These are phyloP conservation scores for Dipteronia sinensis DNA, from an alignment of 345 rosid genomes.

Conservation along the genomic window DNA sequence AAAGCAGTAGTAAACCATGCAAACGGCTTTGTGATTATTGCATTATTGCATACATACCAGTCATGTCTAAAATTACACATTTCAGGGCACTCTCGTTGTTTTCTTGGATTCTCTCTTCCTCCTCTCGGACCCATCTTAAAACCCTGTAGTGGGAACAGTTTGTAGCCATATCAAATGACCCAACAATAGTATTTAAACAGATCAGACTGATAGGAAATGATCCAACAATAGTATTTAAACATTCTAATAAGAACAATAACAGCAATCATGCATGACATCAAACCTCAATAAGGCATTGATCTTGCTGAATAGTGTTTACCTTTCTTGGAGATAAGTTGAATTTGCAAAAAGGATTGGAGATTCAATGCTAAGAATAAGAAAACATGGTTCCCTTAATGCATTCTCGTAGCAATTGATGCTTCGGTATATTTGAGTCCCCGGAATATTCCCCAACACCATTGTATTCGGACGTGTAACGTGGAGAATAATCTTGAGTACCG, in stretches of 20 bases:
- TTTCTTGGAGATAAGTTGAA: slow-evolving; percentile 30
- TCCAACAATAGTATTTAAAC: no score
- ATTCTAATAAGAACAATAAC: no score
- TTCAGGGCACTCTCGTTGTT: background rate
- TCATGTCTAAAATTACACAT: slow-evolving; percentile 24
- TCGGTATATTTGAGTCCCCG: slow-evolving; percentile 23
- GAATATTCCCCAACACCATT: slow-evolving; percentile 25
- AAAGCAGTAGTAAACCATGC: background rate
- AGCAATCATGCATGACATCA: no score
- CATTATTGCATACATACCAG: slow-evolving; percentile 6
- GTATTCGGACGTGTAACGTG: slow-evolving; percentile 29
- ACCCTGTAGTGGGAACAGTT: slow-evolving; percentile 6
- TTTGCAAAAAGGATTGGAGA: slow-evolving; percentile 32
- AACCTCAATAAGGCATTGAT: background rate
- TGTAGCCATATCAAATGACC: no score
- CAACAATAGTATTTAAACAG: no score
- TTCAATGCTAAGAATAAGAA: slow-evolving; percentile 22
- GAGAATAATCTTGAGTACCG: slow-evolving; percentile 27
- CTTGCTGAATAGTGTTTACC: slow-evolving; percentile 9
- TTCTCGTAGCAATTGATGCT: slow-evolving; percentile 6
- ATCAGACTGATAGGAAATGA: no score
- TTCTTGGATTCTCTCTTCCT: slow-evolving; percentile 18
- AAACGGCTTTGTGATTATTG: background rate
- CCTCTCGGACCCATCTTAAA: slow-evolving; percentile 27
- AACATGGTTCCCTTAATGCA: slow-evolving; percentile 24